phyloP scores from a whole-genome alignment of 2,329 filamentous ascomycete genomes.

The Penicillium sp. region DNA sequence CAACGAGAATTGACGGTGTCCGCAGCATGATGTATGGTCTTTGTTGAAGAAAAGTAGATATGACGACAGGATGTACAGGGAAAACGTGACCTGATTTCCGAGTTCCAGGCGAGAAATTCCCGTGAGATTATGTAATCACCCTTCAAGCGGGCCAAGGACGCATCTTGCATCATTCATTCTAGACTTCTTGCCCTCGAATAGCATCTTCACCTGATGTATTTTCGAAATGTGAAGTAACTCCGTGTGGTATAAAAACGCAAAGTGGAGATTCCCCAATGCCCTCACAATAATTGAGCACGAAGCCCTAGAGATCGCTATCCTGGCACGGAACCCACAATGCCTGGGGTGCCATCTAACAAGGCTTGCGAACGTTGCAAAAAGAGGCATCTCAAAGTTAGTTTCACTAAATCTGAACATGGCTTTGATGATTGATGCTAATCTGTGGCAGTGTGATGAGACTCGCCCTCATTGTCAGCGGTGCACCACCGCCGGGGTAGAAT shows the following conservation, averaged over 20 bases:
- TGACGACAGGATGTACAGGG: slow-evolving; percentile 7
- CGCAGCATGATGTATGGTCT: slow-evolving; percentile 3
- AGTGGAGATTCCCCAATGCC: background rate
- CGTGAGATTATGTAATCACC: background rate
- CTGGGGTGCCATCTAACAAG: slow-evolving; percentile 40
- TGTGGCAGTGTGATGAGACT: slow-evolving; percentile 38
- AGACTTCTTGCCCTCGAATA: background rate
- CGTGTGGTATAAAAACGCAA: background rate
- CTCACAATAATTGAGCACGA: background rate
- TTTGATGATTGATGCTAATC: background rate
- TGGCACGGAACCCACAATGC: slow-evolving; percentile 24
- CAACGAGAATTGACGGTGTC: background rate
- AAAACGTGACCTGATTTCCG: background rate
- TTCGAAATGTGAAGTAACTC: slow-evolving; percentile 2
- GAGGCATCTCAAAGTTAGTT: slow-evolving; percentile 36
- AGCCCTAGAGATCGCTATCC: background rate
- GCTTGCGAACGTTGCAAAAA: slow-evolving; percentile 41
- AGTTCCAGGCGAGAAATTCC: slow-evolving; percentile 1
- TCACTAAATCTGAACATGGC: background rate
- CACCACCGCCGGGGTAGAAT: slow-evolving; percentile 35
- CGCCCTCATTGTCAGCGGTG: slow-evolving; percentile 40
- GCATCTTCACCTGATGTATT: background rate
- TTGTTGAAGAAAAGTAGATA: background rate
- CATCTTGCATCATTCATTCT: slow-evolving; percentile 3
- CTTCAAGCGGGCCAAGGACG: background rate